These are phyloP conservation scores for Clarireedia hainanense DNA, from an alignment of 2,329 filamentous ascomycete species.

Conservation along the genomic window DNA sequence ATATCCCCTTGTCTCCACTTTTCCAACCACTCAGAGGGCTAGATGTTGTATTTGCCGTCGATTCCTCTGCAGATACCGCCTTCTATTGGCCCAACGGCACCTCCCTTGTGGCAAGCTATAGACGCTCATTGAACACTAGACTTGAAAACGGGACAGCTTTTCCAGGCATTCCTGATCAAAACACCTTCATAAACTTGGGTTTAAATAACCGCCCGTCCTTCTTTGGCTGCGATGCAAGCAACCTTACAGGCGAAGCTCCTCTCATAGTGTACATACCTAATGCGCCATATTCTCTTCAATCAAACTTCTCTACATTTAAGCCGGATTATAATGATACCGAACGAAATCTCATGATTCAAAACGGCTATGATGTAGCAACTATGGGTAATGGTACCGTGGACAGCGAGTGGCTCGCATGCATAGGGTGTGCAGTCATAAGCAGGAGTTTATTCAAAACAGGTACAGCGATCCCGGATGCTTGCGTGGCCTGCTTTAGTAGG, in stretches of 20 bases:
- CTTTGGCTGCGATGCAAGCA: slow-evolving; percentile 67
- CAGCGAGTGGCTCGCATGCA: slow-evolving; percentile 68
- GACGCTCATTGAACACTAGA: slow-evolving; percentile 44
- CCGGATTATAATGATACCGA: slow-evolving; percentile 53
- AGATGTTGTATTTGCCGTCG: slow-evolving; percentile 75
- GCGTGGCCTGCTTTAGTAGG: slow-evolving; percentile 63
- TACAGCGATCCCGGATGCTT: slow-evolving; percentile 61
- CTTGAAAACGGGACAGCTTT: slow-evolving; percentile 63
- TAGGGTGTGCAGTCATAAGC: slow-evolving; percentile 77
- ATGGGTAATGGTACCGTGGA: slow-evolving; percentile 74
- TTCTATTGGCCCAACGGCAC: slow-evolving; percentile 71
- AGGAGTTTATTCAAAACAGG: slow-evolving; percentile 67
- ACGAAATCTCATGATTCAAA: slow-evolving; percentile 74
- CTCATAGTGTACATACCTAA: slow-evolving; percentile 86
- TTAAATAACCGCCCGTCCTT: slow-evolving; percentile 69
- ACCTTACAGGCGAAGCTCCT: slow-evolving; percentile 51
- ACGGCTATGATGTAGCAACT: slow-evolving; percentile 82
- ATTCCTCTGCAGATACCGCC: slow-evolving; percentile 65
- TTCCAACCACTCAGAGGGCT: slow-evolving; percentile 64
- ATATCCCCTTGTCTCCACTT: slow-evolving; percentile 69
- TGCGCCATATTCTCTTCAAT: slow-evolving; percentile 64
- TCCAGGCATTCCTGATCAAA: slow-evolving; percentile 61
- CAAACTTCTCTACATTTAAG: slow-evolving; percentile 75
- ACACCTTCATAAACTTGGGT: slow-evolving; percentile 71
- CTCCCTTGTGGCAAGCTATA: slow-evolving; percentile 64